A percentile compares a stretch with the other conserved stretches of the same genome.
These are phyloP conservation scores for Yamadazyma atmosphaerica DNA, from an alignment of 1,139 yeast species.

Conservation along the genomic window DNA sequence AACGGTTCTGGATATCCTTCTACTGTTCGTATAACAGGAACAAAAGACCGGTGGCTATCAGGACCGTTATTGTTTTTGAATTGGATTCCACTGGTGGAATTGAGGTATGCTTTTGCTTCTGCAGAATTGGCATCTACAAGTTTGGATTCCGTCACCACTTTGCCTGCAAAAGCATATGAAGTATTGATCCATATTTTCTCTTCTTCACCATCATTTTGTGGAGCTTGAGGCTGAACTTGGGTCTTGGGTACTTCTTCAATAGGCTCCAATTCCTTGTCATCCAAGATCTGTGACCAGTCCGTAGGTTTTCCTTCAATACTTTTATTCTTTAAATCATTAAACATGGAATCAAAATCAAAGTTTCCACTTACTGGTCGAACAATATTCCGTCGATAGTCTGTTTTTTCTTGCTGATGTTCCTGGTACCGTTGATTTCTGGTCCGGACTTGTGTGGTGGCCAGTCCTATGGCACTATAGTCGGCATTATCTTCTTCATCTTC, in stretches of 20 bases:
- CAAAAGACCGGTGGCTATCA: constrained; percentile 24
- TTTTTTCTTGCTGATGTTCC: constrained; percentile 14
- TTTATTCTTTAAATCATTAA: constrained; percentile 26
- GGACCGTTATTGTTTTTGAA: constrained; percentile 11
- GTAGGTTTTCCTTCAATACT: constrained; percentile 40
- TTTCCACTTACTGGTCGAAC: constrained; percentile 28
- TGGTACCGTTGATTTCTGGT: constrained; percentile 38
- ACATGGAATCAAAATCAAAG: constrained; percentile 38
- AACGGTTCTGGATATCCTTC: constrained; percentile 32
- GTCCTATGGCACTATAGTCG: constrained; percentile 37
- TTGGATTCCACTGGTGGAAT: constrained; percentile 36
- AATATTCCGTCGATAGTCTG: constrained; percentile 21
- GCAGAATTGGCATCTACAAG: constrained; percentile 76
- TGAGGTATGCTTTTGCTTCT: constrained; percentile 80
- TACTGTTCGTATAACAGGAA: constrained; percentile 38
- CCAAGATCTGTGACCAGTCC: constrained; percentile 9
- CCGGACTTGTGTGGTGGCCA: constrained; percentile 33
- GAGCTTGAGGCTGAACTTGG: constrained; percentile 8
- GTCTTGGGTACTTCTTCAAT: constrained; percentile 20
- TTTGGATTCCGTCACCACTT: constrained; percentile 72
- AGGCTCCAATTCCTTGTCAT: constrained; percentile 30
- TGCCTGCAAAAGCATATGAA: constrained; percentile 89
- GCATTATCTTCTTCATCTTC: constrained; percentile 25
- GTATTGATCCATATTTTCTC: constrained; percentile 68
- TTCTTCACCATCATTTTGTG: constrained; percentile 9